Evolutionary conservation across 1,284 basidiomycete species (phyloP).

Genomic region (Salmacisia buchloeana): DNA sequence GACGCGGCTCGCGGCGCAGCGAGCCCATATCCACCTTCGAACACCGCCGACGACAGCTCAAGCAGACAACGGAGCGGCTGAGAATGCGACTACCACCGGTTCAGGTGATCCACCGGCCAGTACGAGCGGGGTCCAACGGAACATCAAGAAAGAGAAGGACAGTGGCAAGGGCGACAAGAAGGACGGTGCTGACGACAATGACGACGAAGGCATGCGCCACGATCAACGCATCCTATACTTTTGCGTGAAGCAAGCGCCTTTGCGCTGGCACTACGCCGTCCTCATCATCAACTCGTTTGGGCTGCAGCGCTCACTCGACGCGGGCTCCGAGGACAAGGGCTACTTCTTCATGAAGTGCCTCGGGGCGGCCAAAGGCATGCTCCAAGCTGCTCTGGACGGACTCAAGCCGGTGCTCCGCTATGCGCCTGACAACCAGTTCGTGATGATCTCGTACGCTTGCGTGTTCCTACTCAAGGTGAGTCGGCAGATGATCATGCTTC

Average conservation of each 20-base stretch:
- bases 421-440: conserved; percentile 84
- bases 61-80: neutral
- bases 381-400: conserved; percentile 30
- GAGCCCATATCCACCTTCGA: neutral
- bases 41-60: neutral
- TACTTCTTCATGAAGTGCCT: conserved; percentile 46
- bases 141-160: neutral
- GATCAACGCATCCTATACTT: conserved; percentile 40
- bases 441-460: conserved; percentile 81
- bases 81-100: neutral
- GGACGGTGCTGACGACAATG: neutral
- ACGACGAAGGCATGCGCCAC: conserved; percentile 33
- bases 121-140: too few relatives aligned
- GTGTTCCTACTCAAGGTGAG: conserved; percentile 53
- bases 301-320: conserved; percentile 81
- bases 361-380: conserved; percentile 42
- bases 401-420: conserved; percentile 62
- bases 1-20: neutral
- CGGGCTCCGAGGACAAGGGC: conserved; percentile 41
- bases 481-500: conserved; percentile 5
- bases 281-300: conserved; percentile 78
- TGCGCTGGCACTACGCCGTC: conserved; percentile 45
- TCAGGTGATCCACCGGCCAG: too few relatives aligned
- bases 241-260: conserved; percentile 32
- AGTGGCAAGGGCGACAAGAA: neutral